Evolutionary conservation across 2,329 filamentous ascomycete species (phyloP).

Genomic region (Colletotrichum sp.): DNA sequence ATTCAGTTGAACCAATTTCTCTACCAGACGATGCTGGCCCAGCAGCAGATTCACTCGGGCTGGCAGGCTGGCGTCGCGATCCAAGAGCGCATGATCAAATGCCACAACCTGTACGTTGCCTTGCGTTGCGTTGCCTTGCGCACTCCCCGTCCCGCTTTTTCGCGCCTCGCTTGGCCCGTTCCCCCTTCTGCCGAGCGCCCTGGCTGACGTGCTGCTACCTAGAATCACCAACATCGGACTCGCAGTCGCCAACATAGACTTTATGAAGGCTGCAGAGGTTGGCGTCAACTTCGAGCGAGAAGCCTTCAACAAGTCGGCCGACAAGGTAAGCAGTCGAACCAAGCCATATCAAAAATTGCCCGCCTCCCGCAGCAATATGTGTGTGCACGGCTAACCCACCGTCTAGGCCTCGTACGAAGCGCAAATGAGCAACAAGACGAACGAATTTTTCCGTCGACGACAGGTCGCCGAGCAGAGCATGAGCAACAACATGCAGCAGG

Average conservation of each 20-base stretch:
- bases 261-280: conserved; percentile 43
- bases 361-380: conserved; percentile 14
- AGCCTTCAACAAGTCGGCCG: conserved; percentile 47
- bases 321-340: conserved; percentile 46
- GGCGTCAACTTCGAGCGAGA: conserved; percentile 55
- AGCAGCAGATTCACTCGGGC: conserved; percentile 34
- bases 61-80: conserved; percentile 46
- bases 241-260: conserved; percentile 46
- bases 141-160: not conserved
- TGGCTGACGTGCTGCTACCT: conserved; percentile 12
- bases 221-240: conserved; percentile 60
- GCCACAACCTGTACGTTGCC: conserved; percentile 44
- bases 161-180: not conserved
- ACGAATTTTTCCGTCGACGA: conserved; percentile 56
- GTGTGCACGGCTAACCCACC: not conserved
- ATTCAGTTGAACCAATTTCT: conserved; percentile 43
- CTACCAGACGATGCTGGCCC: conserved; percentile 42
- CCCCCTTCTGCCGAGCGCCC: not conserved
- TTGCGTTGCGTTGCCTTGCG: not conserved
- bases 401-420: conserved; percentile 55
- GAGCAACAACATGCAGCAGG: conserved; percentile 57
- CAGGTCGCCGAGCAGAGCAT: conserved; percentile 54
- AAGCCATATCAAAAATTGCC: not conserved
- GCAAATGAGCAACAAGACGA: conserved; percentile 47
- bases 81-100: conserved; percentile 47